Percentiles rank a stretch among this genome's conserved stretches.
These are phyloP conservation scores for Citrus glauca DNA, from an alignment of 345 rosid genomes.

Conservation along the genomic window DNA sequence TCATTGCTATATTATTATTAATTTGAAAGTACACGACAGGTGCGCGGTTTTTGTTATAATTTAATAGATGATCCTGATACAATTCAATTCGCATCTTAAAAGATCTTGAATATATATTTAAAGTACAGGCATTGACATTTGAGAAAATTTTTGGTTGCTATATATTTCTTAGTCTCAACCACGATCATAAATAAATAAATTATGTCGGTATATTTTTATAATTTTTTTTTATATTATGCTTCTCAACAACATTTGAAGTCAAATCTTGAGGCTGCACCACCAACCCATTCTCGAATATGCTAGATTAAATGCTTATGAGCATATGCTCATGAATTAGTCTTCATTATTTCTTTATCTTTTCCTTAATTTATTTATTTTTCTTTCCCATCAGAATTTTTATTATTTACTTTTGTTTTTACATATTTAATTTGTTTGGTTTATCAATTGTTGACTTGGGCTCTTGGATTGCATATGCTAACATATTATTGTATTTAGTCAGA, in stretches of 20 bases:
- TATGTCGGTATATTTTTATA: too few relatives aligned
- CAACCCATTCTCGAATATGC: not conserved
- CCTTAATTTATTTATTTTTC: not conserved
- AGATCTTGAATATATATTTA: too few relatives aligned
- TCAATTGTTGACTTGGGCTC: not conserved
- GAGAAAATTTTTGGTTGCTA: rapidly evolving
- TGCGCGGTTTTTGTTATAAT: too few relatives aligned
- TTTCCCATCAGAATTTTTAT: not conserved
- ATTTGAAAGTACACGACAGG: too few relatives aligned
- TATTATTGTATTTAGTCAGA: not conserved
- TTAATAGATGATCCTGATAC: too few relatives aligned
- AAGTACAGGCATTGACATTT: too few relatives aligned
- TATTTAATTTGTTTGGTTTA: not conserved
- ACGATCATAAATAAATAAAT: too few relatives aligned
- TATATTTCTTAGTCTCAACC: too few relatives aligned
- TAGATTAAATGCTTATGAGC: not conserved
- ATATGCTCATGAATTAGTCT: not conserved
- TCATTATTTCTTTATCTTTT: not conserved
- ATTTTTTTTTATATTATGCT: too few relatives aligned
- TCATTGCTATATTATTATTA: too few relatives aligned
- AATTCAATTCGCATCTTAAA: too few relatives aligned
- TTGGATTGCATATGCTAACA: too few relatives aligned
- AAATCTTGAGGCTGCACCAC: not conserved
- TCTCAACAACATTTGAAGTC: not conserved
- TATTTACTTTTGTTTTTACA: not conserved